phyloP scores from a whole-genome alignment of 192 early-diverging fungal genomes.

The Endogone sp. region DNA sequence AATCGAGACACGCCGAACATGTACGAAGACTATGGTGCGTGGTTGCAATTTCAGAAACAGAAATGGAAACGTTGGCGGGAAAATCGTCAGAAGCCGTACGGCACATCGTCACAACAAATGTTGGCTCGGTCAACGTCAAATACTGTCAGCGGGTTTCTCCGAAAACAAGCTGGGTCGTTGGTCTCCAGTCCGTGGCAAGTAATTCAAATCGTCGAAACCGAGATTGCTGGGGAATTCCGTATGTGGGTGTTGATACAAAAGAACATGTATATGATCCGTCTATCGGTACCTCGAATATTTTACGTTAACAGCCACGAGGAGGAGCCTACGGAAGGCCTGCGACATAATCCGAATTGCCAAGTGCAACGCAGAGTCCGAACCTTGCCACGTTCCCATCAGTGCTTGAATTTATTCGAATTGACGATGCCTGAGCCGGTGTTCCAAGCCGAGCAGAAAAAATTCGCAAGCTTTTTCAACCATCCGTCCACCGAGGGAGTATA shows the following conservation, averaged over 20 bases:
- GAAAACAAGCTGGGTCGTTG: slow-evolving; percentile 61
- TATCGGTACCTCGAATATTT: slow-evolving; percentile 78
- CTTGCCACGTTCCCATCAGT: slow-evolving; percentile 74
- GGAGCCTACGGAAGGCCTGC: slow-evolving; percentile 12
- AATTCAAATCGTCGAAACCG: slow-evolving; percentile 79
- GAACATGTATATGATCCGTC: slow-evolving; percentile 62
- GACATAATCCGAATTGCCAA: slow-evolving; percentile 37
- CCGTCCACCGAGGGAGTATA: slow-evolving; percentile 91
- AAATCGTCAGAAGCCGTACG: slow-evolving; percentile 38
- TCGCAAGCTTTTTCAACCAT: slow-evolving; percentile 79
- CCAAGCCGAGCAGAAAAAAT: slow-evolving; percentile 64
- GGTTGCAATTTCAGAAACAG: slow-evolving; percentile 73
- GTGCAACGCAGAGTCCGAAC: slow-evolving; percentile 46
- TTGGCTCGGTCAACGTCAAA: neutral
- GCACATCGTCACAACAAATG: neutral
- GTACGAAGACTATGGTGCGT: slow-evolving; percentile 62
- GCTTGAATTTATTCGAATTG: slow-evolving; percentile 74
- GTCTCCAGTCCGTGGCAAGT: slow-evolving; percentile 75
- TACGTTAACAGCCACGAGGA: slow-evolving; percentile 74
- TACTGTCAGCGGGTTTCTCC: slow-evolving; percentile 60
- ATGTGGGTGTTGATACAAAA: slow-evolving; percentile 79
- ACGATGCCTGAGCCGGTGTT: slow-evolving; percentile 79
- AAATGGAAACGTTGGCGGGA: slow-evolving; percentile 67
- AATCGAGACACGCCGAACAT: slow-evolving; percentile 51
- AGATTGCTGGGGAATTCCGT: slow-evolving; percentile 81